These are phyloP conservation scores for Metarhizium guizhouense DNA, from an alignment of 2,329 filamentous ascomycete genomes.

Conservation along the genomic window DNA sequence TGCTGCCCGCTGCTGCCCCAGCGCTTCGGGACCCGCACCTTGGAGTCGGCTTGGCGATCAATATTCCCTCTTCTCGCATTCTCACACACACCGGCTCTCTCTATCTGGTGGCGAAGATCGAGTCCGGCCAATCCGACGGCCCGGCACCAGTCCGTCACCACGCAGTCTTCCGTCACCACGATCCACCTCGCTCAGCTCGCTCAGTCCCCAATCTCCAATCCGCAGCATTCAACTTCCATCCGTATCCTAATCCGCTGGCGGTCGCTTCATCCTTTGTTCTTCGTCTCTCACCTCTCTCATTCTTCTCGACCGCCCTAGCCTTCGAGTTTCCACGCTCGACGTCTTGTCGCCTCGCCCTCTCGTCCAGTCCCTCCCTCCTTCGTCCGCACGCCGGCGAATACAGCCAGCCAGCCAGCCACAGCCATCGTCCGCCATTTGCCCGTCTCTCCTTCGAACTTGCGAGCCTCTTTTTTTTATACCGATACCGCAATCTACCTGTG, in stretches of 20 bases:
- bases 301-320: not conserved
- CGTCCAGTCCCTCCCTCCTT: no score
- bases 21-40: no score
- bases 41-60: not conserved
- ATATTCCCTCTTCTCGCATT: no score
- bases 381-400: no score
- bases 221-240: not conserved
- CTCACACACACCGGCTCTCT: no score
- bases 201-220: not conserved
- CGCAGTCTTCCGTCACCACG: not conserved
- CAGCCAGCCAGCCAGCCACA: no score
- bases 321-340: no score
- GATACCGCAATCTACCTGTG: not conserved
- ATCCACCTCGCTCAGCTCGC: not conserved
- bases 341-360: no score
- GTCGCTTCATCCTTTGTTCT: constrained; percentile 3
- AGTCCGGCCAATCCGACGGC: constrained; percentile 4
- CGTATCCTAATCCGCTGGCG: constrained; percentile 5
- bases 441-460: no score
- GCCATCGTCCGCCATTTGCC: no score
- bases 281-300: not conserved
- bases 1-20: no score
- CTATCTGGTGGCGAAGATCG: not conserved
- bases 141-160: constrained; percentile 1
- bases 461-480: no score